Evolutionary conservation across 805 yeast species (phyloP).

Genomic region (Saccharomyces eubayanus): DNA sequence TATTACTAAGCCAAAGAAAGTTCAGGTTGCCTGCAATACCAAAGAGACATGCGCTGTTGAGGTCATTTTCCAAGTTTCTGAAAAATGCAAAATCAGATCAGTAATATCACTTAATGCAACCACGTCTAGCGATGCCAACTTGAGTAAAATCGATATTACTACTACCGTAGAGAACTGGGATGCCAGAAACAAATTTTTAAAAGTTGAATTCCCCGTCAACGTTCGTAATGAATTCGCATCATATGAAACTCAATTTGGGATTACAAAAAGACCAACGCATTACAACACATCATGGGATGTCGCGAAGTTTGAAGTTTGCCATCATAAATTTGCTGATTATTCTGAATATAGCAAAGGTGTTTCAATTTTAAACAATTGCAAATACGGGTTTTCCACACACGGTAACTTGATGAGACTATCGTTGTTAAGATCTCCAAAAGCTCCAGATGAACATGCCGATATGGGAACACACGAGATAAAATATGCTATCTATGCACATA

Average conservation of each 20-base stretch:
- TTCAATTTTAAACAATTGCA: conserved; percentile 69
- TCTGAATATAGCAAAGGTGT: conserved; percentile 86
- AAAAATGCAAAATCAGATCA: conserved; percentile 51
- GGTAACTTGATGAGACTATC: conserved; percentile 89
- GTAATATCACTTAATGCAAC: conserved; percentile 50
- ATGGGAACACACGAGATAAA: conserved; percentile 80
- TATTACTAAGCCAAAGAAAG: conserved; percentile 30
- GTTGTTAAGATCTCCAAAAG: conserved; percentile 80
- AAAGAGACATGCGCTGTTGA: conserved; percentile 56
- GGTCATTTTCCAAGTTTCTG: conserved; percentile 53
- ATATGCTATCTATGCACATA: conserved; percentile 80
- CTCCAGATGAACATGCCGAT: conserved; percentile 91
- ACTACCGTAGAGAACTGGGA: conserved; percentile 70
- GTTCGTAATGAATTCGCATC: conserved; percentile 67
- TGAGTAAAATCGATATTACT: conserved; percentile 42
- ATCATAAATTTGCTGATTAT: conserved; percentile 88
- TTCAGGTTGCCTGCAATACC: conserved; percentile 32
- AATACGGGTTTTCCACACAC: conserved; percentile 88
- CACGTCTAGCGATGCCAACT: conserved; percentile 35
- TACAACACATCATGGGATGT: conserved; percentile 93
- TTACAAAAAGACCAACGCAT: conserved; percentile 88
- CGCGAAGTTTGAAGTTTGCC: conserved; percentile 93
- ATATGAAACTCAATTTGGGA: conserved; percentile 91
- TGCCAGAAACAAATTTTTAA: conserved; percentile 78
- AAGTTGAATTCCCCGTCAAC: conserved; percentile 91